Evolutionary conservation across 2,329 filamentous ascomycete genomes (phyloP), one percentile per base, ranked within the genome.

Genomic region (Boeremia exigua): DNA sequence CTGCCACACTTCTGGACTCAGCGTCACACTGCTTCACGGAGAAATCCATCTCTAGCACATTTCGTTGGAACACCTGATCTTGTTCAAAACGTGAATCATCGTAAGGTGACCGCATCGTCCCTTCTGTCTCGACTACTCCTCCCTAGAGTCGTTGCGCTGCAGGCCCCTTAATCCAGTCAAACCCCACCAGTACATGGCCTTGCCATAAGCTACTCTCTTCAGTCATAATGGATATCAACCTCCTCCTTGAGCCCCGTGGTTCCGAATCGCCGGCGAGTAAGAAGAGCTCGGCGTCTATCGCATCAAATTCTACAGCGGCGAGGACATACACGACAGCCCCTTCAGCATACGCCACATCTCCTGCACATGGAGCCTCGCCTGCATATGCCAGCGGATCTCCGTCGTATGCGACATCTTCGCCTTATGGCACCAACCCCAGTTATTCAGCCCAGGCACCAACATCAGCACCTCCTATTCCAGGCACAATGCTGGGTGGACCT

Each of bases 171-270:
- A 40, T 33, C 11, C 37, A 30, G 40, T 28, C 25, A 19, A 33
- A 36, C 12, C 23, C 53, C 49, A 40, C 53, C 59, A 65, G 60
- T 65, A 59, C 67, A 76, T 78, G 75, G 75, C 76, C 78, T 80
- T 75, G 78, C 67, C 62, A 47, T 59, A 68, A 59, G 75, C 78
- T 74, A 74, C 77, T 77, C 70, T 63, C 60, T 63, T 65, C 83
- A 83, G 84, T 86, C 82, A 86, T 93, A 83, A 88, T 96, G 92
- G 92, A 96, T 93, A 96, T 96, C 89, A 87, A 90, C 79, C 88
- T 89, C 66, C 86, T 96, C 66, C 85, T 96, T 78, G 91, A 93
- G 84, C 84, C 83, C 74, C 81, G 86, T 74, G 87, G 87, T 84
- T 88, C 88, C 78, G 88, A 90, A 84, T 87, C 88, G 76, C 82